These are phyloP conservation scores for Solanum chiquidenum DNA, from an alignment of 257 asterid species.

Conservation along the genomic window DNA sequence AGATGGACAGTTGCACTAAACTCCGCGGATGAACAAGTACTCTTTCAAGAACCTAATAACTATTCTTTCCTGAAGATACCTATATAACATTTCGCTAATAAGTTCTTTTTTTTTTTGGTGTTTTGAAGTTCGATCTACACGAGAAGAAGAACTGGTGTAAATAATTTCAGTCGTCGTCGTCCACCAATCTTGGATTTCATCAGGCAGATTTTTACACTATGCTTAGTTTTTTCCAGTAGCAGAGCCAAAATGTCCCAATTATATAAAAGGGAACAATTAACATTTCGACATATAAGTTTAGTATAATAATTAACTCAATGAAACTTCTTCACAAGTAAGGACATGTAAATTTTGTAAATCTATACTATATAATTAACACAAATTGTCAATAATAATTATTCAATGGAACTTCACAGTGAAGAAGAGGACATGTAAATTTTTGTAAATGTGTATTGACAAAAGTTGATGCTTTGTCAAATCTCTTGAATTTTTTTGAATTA, in stretches of 20 bases:
- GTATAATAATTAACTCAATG: background rate
- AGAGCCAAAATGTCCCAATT: background rate
- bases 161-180: slow-evolving; percentile 38
- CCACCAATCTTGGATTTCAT: slow-evolving; percentile 27
- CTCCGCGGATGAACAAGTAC: background rate
- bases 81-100: background rate
- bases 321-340: background rate
- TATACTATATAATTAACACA: background rate
- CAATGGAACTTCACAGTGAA: background rate
- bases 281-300: background rate
- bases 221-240: slow-evolving; percentile 1
- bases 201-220: background rate
- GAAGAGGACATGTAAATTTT: background rate
- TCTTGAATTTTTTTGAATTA: background rate
- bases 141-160: slow-evolving; percentile 45
- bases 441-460: background rate
- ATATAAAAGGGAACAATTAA: background rate
- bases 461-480: background rate
- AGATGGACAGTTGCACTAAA: slow-evolving; percentile 1
- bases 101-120: background rate
- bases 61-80: background rate
- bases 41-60: background rate
- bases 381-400: background rate
- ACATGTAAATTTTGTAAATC: background rate
- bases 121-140: background rate